These are phyloP conservation scores for Fomitiporia mediterranea DNA, from an alignment of 1,284 basidiomycete genomes.

Conservation along the genomic window DNA sequence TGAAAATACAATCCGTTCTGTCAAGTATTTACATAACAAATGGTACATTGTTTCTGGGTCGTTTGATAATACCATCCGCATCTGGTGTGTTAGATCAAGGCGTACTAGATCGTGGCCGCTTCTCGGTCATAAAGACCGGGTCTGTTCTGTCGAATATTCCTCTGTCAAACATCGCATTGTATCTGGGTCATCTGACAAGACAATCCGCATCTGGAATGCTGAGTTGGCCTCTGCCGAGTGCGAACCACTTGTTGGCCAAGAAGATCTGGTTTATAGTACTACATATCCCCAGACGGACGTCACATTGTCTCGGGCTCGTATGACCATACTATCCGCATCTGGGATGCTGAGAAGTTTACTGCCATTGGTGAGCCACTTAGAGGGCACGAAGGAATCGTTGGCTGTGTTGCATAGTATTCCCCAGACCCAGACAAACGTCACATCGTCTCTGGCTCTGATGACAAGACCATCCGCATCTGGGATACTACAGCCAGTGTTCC, in stretches of 20 bases:
- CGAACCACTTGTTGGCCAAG: conserved; percentile 18
- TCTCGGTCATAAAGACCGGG: conserved; percentile 3
- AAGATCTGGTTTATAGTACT: conserved; percentile 12
- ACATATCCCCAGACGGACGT: conserved; percentile 11
- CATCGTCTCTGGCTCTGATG: no score
- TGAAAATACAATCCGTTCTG: conserved; percentile 87
- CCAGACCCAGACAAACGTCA: no score
- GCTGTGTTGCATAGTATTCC: no score
- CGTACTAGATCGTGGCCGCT: neutral
- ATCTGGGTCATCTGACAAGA: conserved; percentile 17
- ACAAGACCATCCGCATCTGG: no score
- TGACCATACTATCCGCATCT: conserved; percentile 4
- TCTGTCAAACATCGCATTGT: neutral
- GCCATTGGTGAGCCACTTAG: no score
- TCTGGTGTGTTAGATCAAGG: conserved; percentile 56
- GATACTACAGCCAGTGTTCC: no score
- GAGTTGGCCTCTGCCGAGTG: conserved; percentile 2
- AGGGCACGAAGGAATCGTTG: no score
- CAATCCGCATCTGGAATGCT: conserved; percentile 22
- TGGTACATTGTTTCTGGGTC: conserved; percentile 81
- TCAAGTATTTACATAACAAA: conserved; percentile 79
- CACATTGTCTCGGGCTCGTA: conserved; percentile 11
- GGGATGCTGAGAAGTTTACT: conserved; percentile 10
- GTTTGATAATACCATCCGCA: conserved; percentile 86
- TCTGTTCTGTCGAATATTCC: conserved; percentile 12